A percentile compares a stretch with the other conserved stretches of the same genome.
phyloP scores from a whole-genome alignment of 139 green algal genomes.

The Picochlorum sp. region DNA sequence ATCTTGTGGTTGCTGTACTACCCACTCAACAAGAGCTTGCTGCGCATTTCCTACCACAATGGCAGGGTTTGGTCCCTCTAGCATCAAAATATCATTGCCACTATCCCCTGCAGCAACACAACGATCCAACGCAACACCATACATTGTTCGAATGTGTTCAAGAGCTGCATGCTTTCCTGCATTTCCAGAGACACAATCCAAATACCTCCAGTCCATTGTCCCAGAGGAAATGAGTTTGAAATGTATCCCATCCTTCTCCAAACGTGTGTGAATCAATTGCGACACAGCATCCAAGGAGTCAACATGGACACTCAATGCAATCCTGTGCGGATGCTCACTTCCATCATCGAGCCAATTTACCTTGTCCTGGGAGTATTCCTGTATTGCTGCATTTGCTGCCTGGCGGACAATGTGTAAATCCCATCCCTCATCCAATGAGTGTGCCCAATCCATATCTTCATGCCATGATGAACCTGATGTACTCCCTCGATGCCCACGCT shows the following conservation, averaged over 20 bases:
- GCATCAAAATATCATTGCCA: conserved; percentile 91
- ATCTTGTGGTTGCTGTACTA: conserved; percentile 48
- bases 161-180: conserved; percentile 78
- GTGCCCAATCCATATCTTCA: conserved; percentile 68
- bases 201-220: conserved; percentile 68
- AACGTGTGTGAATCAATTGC: conserved; percentile 16
- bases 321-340: conserved; percentile 79
- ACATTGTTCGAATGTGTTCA: conserved; percentile 62
- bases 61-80: conserved; percentile 44
- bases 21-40: conserved; percentile 58
- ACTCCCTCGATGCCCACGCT: conserved; percentile 35
- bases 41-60: conserved; percentile 82
- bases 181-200: conserved; percentile 65
- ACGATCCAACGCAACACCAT: conserved; percentile 40
- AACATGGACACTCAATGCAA: conserved; percentile 56
- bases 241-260: conserved; percentile 15
- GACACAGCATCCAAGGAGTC: conserved; percentile 33
- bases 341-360: conserved; percentile 66
- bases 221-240: conserved; percentile 74
- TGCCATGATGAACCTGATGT: conserved; percentile 50
- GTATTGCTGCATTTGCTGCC: conserved; percentile 1
- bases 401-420: conserved; percentile 33
- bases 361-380: neutral
- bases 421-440: conserved; percentile 63
- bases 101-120: conserved; percentile 84